A percentile compares a stretch with the other conserved stretches of the same genome.
Conservation (phyloP, 257 asterid species). For the Plantago elongata region DNA sequence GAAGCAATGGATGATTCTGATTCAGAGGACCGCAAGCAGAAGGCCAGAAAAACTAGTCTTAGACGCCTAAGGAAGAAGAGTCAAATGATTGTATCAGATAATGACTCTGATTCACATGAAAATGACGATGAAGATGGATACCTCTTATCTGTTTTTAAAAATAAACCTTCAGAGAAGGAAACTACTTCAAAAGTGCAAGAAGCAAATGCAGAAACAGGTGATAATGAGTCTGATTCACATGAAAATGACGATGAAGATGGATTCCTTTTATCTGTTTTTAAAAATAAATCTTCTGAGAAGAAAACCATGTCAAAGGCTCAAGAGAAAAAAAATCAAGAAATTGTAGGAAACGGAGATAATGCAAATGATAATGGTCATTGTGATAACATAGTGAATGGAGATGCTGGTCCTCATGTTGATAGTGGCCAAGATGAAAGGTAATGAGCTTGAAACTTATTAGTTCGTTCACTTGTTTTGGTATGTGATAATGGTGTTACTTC, state of each 20-base stretch:
- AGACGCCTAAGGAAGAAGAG: conserved; percentile 39
- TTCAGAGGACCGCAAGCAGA: conserved; percentile 18
- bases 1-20: conserved; percentile 26
- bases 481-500: conserved; percentile 3
- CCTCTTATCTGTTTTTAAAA: too few relatives aligned
- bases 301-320: conserved; percentile 22
- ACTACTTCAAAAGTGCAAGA: too few relatives aligned
- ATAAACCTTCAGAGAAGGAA: too few relatives aligned
- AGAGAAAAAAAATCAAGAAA: conserved; percentile 26
- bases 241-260: background rate
- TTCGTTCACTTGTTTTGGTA: conserved; percentile 5
- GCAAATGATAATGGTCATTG: conserved; percentile 23
- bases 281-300: conserved; percentile 24
- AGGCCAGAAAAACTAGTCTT: conserved; percentile 28
- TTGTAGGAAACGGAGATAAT: conserved; percentile 23
- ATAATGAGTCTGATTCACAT: conserved; percentile 6
- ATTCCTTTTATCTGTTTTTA: conserved; percentile 34
- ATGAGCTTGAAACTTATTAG: conserved; percentile 2
- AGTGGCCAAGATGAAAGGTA: conserved; percentile 30
- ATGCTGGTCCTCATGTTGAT: conserved; percentile 25
- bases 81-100: conserved; percentile 50
- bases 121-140: conserved; percentile 45
- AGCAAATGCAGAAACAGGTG: too few relatives aligned
- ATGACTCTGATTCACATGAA: conserved; percentile 32
- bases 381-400: conserved; percentile 24